Percentiles rank a stretch among this genome's conserved stretches.
phyloP scores from a whole-genome alignment of 768 basidiomycete genomes.

The Rhodotorula paludigena region DNA sequence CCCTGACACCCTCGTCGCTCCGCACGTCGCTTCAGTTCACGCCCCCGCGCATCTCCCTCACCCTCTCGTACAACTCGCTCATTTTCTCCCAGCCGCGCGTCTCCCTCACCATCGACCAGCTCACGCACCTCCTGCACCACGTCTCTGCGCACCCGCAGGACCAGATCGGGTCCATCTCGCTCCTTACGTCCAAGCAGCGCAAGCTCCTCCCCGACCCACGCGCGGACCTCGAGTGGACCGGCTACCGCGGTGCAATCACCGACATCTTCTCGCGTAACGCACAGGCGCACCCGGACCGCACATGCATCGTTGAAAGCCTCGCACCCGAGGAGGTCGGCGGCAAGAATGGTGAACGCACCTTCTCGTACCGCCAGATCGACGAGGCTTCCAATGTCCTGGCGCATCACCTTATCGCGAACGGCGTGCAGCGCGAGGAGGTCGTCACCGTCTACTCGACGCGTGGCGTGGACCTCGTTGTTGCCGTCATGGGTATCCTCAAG shows the following conservation, averaged over 20 bases:
- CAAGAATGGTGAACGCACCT: conserved; percentile 57
- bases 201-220: conserved; percentile 72
- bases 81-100: conserved; percentile 79
- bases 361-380: conserved; percentile 74
- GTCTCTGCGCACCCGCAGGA: conserved; percentile 64
- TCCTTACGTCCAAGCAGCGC: conserved; percentile 68
- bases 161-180: conserved; percentile 69
- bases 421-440: conserved; percentile 86
- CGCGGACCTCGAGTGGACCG: conserved; percentile 91
- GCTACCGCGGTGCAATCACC: conserved; percentile 93
- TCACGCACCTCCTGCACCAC: conserved; percentile 69
- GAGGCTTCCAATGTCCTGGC: conserved; percentile 82
- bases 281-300: conserved; percentile 65
- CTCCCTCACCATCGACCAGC: conserved; percentile 72
- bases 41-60: conserved; percentile 58
- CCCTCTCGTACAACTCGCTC: conserved; percentile 88
- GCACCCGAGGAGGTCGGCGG: conserved; percentile 47
- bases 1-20: conserved; percentile 32
- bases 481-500: conserved; percentile 93
- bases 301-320: conserved; percentile 80
- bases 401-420: conserved; percentile 77
- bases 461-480: conserved; percentile 91
- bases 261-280: conserved; percentile 91
- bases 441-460: conserved; percentile 97
- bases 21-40: conserved; percentile 65